A percentile compares a stretch with the other conserved stretches of the same genome.
phyloP scores from a whole-genome alignment of 257 asterid species.

The Solanum stenotomum region DNA sequence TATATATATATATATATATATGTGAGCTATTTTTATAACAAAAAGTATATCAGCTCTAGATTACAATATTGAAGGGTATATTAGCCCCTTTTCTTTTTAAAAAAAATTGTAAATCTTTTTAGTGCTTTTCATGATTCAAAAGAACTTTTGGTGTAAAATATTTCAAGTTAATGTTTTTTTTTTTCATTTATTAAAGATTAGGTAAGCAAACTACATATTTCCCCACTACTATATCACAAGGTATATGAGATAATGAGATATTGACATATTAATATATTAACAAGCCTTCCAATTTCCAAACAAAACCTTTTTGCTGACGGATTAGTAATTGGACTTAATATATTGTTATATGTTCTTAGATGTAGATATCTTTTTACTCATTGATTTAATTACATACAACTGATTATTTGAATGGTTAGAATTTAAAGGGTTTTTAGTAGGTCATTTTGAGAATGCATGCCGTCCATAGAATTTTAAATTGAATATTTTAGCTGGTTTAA shows the following conservation, averaged over 20 bases:
- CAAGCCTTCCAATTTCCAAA: neutral
- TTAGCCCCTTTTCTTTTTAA: neutral
- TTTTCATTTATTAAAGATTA: neutral
- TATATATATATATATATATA: no score
- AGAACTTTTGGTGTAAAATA: neutral
- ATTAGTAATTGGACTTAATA: neutral
- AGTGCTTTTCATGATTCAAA: neutral
- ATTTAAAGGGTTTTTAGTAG: neutral
- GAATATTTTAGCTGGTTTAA: neutral
- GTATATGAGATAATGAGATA: neutral
- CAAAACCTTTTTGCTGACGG: neutral
- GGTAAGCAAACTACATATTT: neutral
- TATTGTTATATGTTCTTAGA: neutral
- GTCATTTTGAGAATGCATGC: neutral
- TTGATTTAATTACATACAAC: neutral
- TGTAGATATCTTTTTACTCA: neutral
- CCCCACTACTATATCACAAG: neutral
- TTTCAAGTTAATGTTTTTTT: neutral
- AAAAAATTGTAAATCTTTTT: neutral
- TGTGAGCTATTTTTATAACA: no score
- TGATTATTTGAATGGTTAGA: neutral
- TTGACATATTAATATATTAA: neutral
- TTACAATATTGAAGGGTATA: no score
- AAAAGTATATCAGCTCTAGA: neutral
- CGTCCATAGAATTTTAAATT: neutral